Evolutionary conservation across 352 stramenopile species (phyloP).

Genomic region (Globisporangium nodosum): DNA sequence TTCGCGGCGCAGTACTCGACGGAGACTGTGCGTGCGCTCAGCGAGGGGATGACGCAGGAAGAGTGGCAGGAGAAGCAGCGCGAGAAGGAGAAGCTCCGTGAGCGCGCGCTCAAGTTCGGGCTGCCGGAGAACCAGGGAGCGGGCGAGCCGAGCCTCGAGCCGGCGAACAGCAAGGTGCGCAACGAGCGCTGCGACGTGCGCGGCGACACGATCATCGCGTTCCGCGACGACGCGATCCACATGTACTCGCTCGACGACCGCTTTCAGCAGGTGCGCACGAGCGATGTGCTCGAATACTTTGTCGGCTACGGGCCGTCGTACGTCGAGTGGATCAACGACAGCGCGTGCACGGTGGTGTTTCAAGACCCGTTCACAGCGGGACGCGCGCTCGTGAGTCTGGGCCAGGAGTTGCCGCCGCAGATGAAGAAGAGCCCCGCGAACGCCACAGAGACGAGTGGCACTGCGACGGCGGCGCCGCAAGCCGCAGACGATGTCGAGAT

Average conservation of each 20-base stretch:
- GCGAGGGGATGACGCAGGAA: constrained; percentile 64
- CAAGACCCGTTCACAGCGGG: constrained; percentile 66
- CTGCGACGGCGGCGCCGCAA: not conserved
- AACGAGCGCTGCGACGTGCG: constrained; percentile 58
- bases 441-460: no score
- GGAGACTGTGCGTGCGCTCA: constrained; percentile 50
- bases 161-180: constrained; percentile 48
- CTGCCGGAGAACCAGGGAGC: constrained; percentile 24
- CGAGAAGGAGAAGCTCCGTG: constrained; percentile 55
- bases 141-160: constrained; percentile 22
- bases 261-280: constrained; percentile 78
- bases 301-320: constrained; percentile 74
- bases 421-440: constrained; percentile 15
- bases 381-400: constrained; percentile 54
- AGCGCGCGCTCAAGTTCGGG: constrained; percentile 70
- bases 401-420: constrained; percentile 43
- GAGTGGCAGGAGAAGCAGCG: constrained; percentile 57
- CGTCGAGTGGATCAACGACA: constrained; percentile 87
- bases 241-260: constrained; percentile 78
- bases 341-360: constrained; percentile 79
- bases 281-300: constrained; percentile 77
- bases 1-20: constrained; percentile 69
- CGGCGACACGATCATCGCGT: constrained; percentile 28
- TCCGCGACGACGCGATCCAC: constrained; percentile 69
- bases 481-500: constrained; percentile 52